Percentiles rank a stretch among this genome's conserved stretches.
phyloP scores from a whole-genome alignment of 2,329 filamentous ascomycete genomes.

The Botrytis byssoidea region DNA sequence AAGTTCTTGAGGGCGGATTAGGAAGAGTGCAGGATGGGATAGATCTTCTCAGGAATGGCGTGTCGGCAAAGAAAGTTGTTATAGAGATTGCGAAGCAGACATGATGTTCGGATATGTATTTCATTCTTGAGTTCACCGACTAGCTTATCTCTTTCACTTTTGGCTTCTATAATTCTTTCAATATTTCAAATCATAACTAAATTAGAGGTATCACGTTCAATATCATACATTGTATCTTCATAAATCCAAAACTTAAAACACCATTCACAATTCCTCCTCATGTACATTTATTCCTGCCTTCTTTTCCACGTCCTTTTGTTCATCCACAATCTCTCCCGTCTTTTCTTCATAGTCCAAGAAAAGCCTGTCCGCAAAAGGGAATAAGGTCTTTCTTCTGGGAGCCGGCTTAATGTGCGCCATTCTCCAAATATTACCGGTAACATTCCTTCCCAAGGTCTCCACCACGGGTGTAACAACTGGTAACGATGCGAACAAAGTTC shows the following conservation, averaged over 20 bases:
- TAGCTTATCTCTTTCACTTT: neutral
- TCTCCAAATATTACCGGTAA: conserved; percentile 27
- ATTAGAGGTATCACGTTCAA: neutral
- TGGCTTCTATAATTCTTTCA: neutral
- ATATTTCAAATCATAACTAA: neutral
- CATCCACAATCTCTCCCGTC: neutral
- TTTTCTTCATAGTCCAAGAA: conserved; percentile 16
- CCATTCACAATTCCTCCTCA: neutral
- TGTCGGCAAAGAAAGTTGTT: conserved; percentile 47
- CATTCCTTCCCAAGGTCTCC: conserved; percentile 31
- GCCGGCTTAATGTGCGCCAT: conserved; percentile 21
- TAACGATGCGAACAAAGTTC: conserved; percentile 15
- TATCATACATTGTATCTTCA: neutral
- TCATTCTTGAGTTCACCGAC: neutral
- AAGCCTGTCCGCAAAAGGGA: conserved; percentile 24
- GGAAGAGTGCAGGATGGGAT: conserved; percentile 45
- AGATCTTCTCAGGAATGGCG: conserved; percentile 41
- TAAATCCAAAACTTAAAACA: neutral
- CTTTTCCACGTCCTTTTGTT: conserved; percentile 2
- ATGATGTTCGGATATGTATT: neutral
- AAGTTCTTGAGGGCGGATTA: conserved; percentile 44
- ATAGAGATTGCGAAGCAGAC: conserved; percentile 33
- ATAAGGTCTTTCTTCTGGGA: conserved; percentile 22
- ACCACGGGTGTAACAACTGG: conserved; percentile 33
- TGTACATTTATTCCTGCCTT: conserved; percentile 2